These are phyloP conservation scores for Coffea canephora DNA, from an alignment of 257 asterid species.

Conservation along the genomic window DNA sequence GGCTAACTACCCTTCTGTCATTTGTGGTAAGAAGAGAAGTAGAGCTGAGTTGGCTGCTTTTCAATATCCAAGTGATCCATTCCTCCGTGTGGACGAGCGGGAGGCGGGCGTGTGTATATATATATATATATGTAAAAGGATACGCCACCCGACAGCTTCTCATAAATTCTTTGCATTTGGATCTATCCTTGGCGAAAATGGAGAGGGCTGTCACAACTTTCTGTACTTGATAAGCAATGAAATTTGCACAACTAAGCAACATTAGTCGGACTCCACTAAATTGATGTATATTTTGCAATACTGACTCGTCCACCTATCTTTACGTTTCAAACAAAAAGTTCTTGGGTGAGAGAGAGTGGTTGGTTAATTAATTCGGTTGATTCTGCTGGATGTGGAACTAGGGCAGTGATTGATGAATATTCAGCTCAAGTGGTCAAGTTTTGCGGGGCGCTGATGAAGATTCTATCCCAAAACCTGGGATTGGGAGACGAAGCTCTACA, in stretches of 20 bases:
- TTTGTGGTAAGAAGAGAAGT: too few species aligned
- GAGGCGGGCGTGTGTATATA: too few species aligned
- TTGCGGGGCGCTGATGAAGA: constrained; percentile 56
- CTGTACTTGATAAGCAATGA: background rate
- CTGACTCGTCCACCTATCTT: background rate
- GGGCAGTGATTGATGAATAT: constrained; percentile 66
- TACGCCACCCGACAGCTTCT: too few species aligned
- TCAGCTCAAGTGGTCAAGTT: constrained; percentile 56
- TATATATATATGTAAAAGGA: too few species aligned
- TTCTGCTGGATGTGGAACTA: constrained; percentile 6
- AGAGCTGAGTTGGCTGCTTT: background rate
- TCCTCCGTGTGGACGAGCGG: background rate
- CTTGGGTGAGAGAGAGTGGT: background rate
- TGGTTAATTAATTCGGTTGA: background rate
- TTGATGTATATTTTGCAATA: too few species aligned
- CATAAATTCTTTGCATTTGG: too few species aligned
- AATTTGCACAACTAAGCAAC: background rate
- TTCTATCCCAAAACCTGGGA: constrained; percentile 59
- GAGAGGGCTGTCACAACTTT: too few species aligned
- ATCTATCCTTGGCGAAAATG: too few species aligned
- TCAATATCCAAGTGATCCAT: too few species aligned
- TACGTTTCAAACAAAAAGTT: background rate
- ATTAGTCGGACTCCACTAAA: too few species aligned
- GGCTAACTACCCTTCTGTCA: background rate
- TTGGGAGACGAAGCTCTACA: constrained; percentile 46